Evolutionary conservation across 257 asterid species (phyloP).

Genomic region (Anisodus tanguticus): DNA sequence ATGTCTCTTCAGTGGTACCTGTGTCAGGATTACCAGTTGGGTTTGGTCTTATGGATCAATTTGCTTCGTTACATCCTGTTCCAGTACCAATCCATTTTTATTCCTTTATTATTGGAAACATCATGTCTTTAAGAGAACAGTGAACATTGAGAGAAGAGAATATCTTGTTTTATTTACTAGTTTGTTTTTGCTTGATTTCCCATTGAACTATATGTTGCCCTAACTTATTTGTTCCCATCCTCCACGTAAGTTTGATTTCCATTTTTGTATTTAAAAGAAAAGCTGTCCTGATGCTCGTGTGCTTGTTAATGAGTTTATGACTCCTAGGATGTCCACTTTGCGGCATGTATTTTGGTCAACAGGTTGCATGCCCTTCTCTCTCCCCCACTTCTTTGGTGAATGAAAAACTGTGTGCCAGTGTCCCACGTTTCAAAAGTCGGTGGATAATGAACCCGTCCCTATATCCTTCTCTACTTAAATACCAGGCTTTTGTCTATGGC

Average conservation of each 20-base stretch:
- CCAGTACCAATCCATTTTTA: neutral
- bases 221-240: neutral
- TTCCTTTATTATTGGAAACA: conserved; percentile 1
- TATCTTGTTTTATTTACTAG: neutral
- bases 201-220: neutral
- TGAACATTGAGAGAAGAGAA: neutral
- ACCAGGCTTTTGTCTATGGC: neutral
- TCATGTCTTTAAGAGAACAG: neutral
- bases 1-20: neutral
- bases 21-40: conserved; percentile 13
- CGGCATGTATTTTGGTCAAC: neutral
- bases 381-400: neutral
- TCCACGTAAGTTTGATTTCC: neutral
- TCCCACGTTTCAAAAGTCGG: neutral
- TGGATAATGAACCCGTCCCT: neutral
- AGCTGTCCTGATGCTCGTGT: neutral
- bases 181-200: neutral
- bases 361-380: neutral
- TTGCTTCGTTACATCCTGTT: conserved; percentile 13
- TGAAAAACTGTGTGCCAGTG: neutral
- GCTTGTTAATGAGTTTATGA: neutral
- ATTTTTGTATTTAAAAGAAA: neutral
- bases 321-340: conserved; percentile 17
- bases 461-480: neutral
- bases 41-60: neutral